Evolutionary conservation across 192 early-diverging fungal species (phyloP), one percentile per base, ranked within the genome.

Genomic region (Hyaloraphidium curvatum): DNA sequence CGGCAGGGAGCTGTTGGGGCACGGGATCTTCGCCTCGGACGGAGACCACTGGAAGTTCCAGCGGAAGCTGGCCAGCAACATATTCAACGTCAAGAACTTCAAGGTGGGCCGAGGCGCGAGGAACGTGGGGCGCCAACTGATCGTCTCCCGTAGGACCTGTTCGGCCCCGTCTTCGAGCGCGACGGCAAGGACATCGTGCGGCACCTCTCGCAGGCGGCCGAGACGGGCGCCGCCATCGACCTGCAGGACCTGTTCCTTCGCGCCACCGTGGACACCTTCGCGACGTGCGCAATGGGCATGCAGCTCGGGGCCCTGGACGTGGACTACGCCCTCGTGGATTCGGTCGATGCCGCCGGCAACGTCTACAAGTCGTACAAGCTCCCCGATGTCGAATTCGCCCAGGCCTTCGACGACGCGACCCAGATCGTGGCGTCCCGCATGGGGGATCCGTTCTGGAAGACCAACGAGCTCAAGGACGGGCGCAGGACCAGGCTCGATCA

Each of bases 41-140:
- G 43, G 43, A 48, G 43, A 48, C 25, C 43, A 48, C 23, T 48
- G 43, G 43, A 48, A 48, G 23, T 9, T 48, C 9, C 43, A 48
- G 19, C 11, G 43, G 25, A 48, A 48, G 19, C 14, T 25, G 9
- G 43, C 43, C 7, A 48, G 43, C 43, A 48, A 48, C 43, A 48
- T 48, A 14, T 48, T 48, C 25, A 48, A 48, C 52, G 58, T n/a
- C n/a, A n/a, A n/a, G n/a, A 37, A 37, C n/a, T 37, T 7, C 33
- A 37, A 37, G 33, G 7, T 37, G 33, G 7, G 33, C n/a, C 7
- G 9, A 7, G n/a, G 9, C 33, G 33, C 33, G n/a, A 37, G n/a
- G n/a, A 11, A 7, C 33, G 9, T n/a, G 33, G 9, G 35, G 35
- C 11, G 11, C 35, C n/a, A n/a, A n/a, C n/a, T n/a, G n/a, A n/a